A percentile compares a stretch with the other conserved stretches of the same genome.
These are phyloP conservation scores for Penicillium bialowiezense DNA, from an alignment of 495 filamentous ascomycete genomes.

Conservation along the genomic window DNA sequence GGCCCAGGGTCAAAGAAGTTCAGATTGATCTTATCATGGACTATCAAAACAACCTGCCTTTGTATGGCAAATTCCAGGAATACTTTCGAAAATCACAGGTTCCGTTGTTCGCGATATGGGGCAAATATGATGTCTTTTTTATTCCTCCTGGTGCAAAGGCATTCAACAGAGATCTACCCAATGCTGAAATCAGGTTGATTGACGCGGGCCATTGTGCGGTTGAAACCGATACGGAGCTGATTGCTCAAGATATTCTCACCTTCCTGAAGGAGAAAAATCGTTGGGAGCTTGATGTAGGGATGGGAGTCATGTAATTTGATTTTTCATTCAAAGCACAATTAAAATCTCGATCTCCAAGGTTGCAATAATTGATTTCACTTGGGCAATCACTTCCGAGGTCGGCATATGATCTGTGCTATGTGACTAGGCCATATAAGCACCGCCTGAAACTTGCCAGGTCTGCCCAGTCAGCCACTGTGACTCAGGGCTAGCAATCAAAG, in stretches of 20 bases:
- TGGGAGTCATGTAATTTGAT: not conserved
- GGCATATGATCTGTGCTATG: too few species aligned
- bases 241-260: conserved; percentile 45
- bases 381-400: too few species aligned
- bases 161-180: conserved; percentile 52
- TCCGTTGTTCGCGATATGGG: conserved; percentile 60
- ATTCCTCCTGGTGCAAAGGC: conserved; percentile 57
- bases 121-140: conserved; percentile 59
- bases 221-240: conserved; percentile 49
- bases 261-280: conserved; percentile 38
- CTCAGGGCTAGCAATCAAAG: conserved; percentile 48
- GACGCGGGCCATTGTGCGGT: conserved; percentile 64
- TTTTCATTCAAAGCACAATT: too few species aligned
- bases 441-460: conserved; percentile 53
- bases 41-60: conserved; percentile 51
- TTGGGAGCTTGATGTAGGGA: too few species aligned
- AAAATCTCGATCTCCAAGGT: too few species aligned
- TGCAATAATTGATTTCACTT: too few species aligned
- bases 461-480: conserved; percentile 52
- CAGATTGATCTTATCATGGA: conserved; percentile 60
- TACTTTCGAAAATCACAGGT: conserved; percentile 54
- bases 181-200: conserved; percentile 49
- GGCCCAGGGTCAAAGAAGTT: conserved; percentile 50
- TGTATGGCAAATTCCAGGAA: conserved; percentile 59
- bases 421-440: conserved; percentile 22